Evolutionary conservation across 2,329 filamentous ascomycete species (phyloP).

Genomic region (Ophiostoma sp.): DNA sequence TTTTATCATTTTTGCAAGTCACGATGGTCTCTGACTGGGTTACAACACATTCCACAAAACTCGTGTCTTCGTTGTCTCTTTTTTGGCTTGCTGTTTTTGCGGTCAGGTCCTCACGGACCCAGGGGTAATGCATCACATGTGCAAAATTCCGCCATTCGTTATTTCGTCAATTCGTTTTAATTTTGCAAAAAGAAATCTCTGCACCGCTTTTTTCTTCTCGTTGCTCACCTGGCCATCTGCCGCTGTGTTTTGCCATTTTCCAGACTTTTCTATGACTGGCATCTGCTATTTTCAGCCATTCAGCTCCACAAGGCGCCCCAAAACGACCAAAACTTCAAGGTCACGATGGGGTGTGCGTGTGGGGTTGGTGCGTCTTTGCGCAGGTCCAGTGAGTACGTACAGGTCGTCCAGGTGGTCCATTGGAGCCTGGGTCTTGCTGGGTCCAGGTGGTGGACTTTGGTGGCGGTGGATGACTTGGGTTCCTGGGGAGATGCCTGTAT

Average conservation of each 20-base stretch:
- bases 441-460: not conserved
- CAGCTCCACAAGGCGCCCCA: slow-evolving; percentile 13
- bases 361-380: not conserved
- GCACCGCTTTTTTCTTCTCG: not conserved
- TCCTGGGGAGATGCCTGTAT: not conserved
- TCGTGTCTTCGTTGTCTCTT: not conserved
- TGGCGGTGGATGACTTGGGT: not conserved
- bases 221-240: slow-evolving; percentile 1
- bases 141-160: not conserved
- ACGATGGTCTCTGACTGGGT: slow-evolving; percentile 2
- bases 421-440: too few relatives aligned
- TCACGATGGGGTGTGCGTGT: slow-evolving; percentile 26
- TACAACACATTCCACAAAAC: not conserved
- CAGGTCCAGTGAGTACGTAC: not conserved
- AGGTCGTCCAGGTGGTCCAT: not conserved
- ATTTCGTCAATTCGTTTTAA: not conserved
- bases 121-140: slow-evolving; percentile 13
- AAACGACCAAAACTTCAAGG: slow-evolving; percentile 10
- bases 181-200: not conserved
- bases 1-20: slow-evolving; percentile 2
- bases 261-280: not conserved
- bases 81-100: not conserved
- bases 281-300: slow-evolving; percentile 14
- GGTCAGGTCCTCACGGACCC: too few relatives aligned
- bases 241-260: not conserved